Evolutionary conservation across 208 protist species (phyloP).

Genomic region (Blastocrithidia nonstop): DNA sequence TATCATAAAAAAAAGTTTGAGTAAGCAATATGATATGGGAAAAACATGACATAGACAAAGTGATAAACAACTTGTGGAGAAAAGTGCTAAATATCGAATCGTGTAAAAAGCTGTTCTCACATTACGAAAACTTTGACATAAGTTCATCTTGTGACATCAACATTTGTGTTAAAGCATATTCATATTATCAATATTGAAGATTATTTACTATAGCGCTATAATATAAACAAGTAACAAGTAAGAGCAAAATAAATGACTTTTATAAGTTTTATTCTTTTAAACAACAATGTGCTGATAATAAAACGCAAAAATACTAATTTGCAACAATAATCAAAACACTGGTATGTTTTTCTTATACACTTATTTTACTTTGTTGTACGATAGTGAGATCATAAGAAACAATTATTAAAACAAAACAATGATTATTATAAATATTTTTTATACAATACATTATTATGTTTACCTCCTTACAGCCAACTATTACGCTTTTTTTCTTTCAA

Average conservation of each 20-base stretch:
- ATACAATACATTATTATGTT: not conserved
- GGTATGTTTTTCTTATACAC: constrained; percentile 6
- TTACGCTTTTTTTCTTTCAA: constrained; percentile 66
- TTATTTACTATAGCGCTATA: no score
- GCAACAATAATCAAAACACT: not conserved
- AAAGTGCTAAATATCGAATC: no score
- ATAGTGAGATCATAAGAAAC: constrained; percentile 1
- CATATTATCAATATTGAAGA: not conserved
- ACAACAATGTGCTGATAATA: not conserved
- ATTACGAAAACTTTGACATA: not conserved
- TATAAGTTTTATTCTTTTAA: not conserved
- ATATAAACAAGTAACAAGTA: no score
- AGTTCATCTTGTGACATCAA: constrained; percentile 5
- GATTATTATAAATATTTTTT: not conserved
- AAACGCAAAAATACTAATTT: constrained; percentile 3
- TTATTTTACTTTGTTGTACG: constrained; percentile 3
- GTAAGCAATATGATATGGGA: no score
- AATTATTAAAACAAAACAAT: constrained; percentile 6
- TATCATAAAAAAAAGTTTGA: no score
- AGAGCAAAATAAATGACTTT: no score
- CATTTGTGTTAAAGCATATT: not conserved
- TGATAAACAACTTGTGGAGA: no score
- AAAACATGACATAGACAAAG: no score
- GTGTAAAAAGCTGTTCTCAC: no score
- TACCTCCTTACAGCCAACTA: constrained; percentile 39